phyloP scores from a whole-genome alignment of 192 early-diverging fungal genomes.

The Haplosporangium gracile region DNA sequence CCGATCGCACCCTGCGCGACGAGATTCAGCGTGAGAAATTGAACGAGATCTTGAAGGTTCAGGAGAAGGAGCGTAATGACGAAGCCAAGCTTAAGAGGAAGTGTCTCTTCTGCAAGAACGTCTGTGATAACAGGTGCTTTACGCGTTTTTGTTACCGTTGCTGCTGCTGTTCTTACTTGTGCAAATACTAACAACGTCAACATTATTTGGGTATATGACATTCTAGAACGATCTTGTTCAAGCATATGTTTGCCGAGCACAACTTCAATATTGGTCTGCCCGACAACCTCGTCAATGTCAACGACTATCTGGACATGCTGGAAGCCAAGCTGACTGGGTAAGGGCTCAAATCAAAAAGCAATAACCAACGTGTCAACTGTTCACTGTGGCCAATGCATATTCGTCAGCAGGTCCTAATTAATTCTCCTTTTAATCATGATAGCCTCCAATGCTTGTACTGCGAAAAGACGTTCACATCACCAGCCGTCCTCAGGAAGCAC shows the following conservation, averaged over 20 bases:
- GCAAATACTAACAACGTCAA: background rate
- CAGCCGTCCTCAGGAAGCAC: conserved; percentile 91
- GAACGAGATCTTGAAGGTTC: conserved; percentile 78
- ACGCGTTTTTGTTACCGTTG: background rate
- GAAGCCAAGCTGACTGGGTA: conserved; percentile 78
- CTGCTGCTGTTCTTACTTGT: background rate
- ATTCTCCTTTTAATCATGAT: background rate
- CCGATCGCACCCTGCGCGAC: conserved; percentile 79
- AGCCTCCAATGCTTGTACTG: conserved; percentile 92
- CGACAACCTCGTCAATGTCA: conserved; percentile 90
- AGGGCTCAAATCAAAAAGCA: background rate
- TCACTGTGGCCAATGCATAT: background rate
- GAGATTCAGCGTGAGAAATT: conserved; percentile 79
- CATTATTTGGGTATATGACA: background rate
- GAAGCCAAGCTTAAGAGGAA: conserved; percentile 78
- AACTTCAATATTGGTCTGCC: conserved; percentile 94
- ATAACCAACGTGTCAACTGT: background rate
- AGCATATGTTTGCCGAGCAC: conserved; percentile 92
- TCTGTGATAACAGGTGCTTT: conserved; percentile 72
- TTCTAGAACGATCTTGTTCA: conserved; percentile 76
- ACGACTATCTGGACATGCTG: conserved; percentile 84
- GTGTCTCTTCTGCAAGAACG: conserved; percentile 94
- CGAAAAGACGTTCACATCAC: conserved; percentile 91
- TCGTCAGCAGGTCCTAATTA: background rate
- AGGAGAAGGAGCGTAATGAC: conserved; percentile 78